A percentile compares a stretch with the other conserved stretches of the same genome.
These are phyloP conservation scores for Trichomonas tenax DNA, from an alignment of 208 protist genomes.

Conservation along the genomic window DNA sequence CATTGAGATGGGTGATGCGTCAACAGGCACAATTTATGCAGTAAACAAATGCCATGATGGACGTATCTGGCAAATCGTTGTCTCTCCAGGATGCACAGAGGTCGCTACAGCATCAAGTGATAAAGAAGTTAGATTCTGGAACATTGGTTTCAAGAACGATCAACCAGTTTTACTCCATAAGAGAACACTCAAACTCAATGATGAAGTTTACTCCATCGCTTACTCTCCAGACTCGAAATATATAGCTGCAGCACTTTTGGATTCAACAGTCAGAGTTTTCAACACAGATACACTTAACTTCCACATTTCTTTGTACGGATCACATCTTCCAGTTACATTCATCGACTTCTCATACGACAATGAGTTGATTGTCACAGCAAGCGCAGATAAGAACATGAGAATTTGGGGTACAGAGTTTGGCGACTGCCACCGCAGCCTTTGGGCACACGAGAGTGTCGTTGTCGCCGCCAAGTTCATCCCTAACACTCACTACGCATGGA, in stretches of 20 bases:
- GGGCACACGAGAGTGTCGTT: constrained; percentile 87
- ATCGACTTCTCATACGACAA: constrained; percentile 73
- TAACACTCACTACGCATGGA: constrained; percentile 91
- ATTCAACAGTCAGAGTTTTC: constrained; percentile 74
- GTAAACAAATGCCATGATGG: neutral
- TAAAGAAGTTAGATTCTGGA: constrained; percentile 32
- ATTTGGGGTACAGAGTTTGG: constrained; percentile 84
- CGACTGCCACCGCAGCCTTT: constrained; percentile 86
- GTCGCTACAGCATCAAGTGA: neutral
- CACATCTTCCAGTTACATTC: constrained; percentile 81
- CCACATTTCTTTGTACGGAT: constrained; percentile 89
- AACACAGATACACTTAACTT: constrained; percentile 85
- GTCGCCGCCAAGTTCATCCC: constrained; percentile 75
- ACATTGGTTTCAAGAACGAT: neutral
- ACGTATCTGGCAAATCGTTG: neutral
- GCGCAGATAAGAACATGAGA: constrained; percentile 93
- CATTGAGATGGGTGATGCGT: constrained; percentile 37
- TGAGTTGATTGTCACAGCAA: constrained; percentile 54
- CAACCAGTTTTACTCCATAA: neutral
- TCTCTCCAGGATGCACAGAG: neutral
- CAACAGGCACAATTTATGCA: neutral
- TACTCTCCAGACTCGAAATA: constrained; percentile 61
- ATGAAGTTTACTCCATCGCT: constrained; percentile 66
- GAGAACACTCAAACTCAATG: constrained; percentile 69
- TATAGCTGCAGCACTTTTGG: constrained; percentile 74